A percentile compares a stretch with the other conserved stretches of the same genome.
Conservation (phyloP, 192 early-diverging fungal species). For the Geranomyces variabilis region DNA sequence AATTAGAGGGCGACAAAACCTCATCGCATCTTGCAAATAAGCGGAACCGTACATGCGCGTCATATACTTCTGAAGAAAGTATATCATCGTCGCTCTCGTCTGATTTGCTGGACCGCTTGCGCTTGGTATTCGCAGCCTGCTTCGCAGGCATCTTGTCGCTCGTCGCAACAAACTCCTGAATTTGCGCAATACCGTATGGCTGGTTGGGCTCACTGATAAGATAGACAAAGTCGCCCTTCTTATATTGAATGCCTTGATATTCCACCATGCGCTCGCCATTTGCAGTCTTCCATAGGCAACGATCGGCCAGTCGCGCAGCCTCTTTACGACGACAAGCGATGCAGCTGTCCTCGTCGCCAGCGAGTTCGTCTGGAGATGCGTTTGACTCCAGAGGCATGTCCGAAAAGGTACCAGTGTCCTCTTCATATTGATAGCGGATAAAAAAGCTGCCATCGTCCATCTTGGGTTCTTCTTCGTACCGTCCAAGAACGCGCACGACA, state of each 20-base stretch:
- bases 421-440: constrained; percentile 61
- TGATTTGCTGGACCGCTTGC: too few species aligned
- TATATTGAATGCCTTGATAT: constrained; percentile 50
- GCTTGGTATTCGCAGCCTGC: too few species aligned
- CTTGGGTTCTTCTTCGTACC: constrained; percentile 44
- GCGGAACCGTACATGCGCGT: constrained; percentile 37
- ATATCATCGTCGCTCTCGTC: constrained; percentile 2
- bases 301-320: neutral
- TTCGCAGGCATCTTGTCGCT: too few species aligned
- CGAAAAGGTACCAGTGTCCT: constrained; percentile 52
- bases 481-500: constrained; percentile 29
- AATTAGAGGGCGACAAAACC: neutral
- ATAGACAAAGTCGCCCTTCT: constrained; percentile 61
- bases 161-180: constrained; percentile 26
- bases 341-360: constrained; percentile 29
- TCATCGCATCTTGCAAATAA: constrained; percentile 39
- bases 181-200: constrained; percentile 61
- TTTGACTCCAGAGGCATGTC: constrained; percentile 49
- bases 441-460: constrained; percentile 15
- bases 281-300: neutral
- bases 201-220: constrained; percentile 46
- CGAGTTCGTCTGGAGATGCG: constrained; percentile 19
- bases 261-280: constrained; percentile 18
- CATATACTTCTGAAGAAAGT: neutral
- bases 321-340: constrained; percentile 1